phyloP scores from a whole-genome alignment of 2,329 filamentous ascomycete genomes.

The Phoma sp. region DNA sequence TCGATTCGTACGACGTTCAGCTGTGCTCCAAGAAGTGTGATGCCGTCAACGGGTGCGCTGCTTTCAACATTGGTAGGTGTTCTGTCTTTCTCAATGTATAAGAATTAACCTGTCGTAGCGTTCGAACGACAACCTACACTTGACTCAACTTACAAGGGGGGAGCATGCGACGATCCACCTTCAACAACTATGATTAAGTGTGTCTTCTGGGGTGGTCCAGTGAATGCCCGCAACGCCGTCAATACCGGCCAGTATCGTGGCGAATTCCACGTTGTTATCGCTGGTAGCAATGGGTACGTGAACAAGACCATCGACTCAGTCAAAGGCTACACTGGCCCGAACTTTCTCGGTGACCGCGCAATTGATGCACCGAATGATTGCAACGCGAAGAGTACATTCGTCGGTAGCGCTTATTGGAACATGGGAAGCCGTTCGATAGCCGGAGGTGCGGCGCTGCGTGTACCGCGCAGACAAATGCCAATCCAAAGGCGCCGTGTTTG shows the following conservation, averaged over 20 bases:
- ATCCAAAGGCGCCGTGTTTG: background rate
- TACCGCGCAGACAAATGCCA: background rate
- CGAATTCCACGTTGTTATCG: slow-evolving; percentile 1
- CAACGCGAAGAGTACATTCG: too few relatives aligned
- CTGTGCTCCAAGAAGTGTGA: background rate
- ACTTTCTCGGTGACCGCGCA: background rate
- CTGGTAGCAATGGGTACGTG: background rate
- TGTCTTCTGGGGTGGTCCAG: background rate
- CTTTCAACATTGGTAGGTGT: slow-evolving; percentile 3
- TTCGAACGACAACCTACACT: background rate
- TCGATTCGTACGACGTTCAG: background rate
- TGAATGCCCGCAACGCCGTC: background rate
- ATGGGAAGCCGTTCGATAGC: background rate
- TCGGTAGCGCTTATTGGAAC: background rate
- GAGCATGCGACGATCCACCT: background rate
- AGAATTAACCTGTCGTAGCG: background rate
- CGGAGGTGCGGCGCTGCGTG: background rate
- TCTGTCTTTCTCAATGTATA: too few relatives aligned
- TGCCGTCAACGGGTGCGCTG: background rate
- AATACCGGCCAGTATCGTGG: slow-evolving; percentile 1
- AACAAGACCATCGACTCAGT: background rate
- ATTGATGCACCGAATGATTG: background rate
- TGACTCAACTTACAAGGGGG: too few relatives aligned
- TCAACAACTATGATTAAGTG: slow-evolving; percentile 3
- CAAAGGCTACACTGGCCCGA: background rate